Percentiles rank a stretch among this genome's conserved stretches.
Conservation (phyloP, 2,329 filamentous ascomycete genomes). For the Alternaria sp. region DNA sequence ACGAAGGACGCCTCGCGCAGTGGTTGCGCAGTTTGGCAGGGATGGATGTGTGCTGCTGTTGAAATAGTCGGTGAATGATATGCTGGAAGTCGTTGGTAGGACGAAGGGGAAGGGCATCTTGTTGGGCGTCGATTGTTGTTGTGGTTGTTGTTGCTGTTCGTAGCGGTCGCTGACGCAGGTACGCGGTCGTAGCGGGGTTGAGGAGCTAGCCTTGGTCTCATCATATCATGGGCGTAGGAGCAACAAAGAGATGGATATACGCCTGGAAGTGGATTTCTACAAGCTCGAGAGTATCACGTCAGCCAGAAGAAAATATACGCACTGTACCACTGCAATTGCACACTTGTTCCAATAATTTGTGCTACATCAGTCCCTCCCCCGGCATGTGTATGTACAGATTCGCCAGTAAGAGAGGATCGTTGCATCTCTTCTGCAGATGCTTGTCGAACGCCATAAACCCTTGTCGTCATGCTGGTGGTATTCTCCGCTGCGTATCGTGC, state of each 20-base stretch:
- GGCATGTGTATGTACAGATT: slow-evolving; percentile 44
- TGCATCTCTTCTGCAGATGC: slow-evolving; percentile 13
- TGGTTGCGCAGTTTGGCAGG: slow-evolving; percentile 82
- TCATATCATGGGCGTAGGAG: slow-evolving; percentile 13
- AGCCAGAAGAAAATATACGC: background rate
- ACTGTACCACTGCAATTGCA: slow-evolving; percentile 18
- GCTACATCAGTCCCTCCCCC: slow-evolving; percentile 21
- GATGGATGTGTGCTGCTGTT: slow-evolving; percentile 87
- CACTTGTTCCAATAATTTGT: slow-evolving; percentile 10
- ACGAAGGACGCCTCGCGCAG: slow-evolving; percentile 82
- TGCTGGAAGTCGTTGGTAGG: slow-evolving; percentile 87
- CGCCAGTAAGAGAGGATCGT: slow-evolving; percentile 30
- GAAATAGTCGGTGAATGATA: slow-evolving; percentile 82
- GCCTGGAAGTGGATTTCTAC: background rate
- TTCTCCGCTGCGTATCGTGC: slow-evolving; percentile 1
- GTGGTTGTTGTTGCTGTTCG: slow-evolving; percentile 17
- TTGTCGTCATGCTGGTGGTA: slow-evolving; percentile 15
- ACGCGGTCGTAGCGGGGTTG: slow-evolving; percentile 36
- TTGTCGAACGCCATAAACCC: slow-evolving; percentile 17
- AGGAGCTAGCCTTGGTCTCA: slow-evolving; percentile 32
- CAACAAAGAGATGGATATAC: background rate
- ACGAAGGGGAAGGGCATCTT: slow-evolving; percentile 89
- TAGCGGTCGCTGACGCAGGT: slow-evolving; percentile 35
- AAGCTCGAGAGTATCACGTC: slow-evolving; percentile 8
- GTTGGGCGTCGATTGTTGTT: slow-evolving; percentile 4